Conservation (phyloP, 305 asterid species). For the Fraxinus xanthoxyloides region DNA sequence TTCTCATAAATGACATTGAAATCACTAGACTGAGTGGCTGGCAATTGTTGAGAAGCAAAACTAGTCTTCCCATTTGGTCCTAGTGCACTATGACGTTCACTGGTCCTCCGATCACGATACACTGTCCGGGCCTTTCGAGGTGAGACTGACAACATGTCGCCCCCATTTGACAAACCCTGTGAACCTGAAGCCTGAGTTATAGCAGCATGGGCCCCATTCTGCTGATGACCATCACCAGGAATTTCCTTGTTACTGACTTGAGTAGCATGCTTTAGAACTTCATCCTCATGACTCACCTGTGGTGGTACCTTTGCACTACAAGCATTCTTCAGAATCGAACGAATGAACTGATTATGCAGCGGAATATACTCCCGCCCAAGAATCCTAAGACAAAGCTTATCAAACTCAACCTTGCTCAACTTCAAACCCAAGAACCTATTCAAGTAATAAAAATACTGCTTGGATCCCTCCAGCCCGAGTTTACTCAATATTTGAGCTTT, state of each 20-base stretch:
- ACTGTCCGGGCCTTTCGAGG: conserved; percentile 71
- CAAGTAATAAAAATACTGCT: conserved; percentile 65
- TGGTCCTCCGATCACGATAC: conserved; percentile 49
- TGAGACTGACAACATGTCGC: conserved; percentile 59
- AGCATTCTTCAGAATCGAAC: conserved; percentile 63
- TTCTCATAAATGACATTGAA: conserved; percentile 42
- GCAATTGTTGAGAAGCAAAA: conserved; percentile 35
- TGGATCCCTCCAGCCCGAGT: conserved; percentile 58
- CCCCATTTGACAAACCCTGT: conserved; percentile 67
- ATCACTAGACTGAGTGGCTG: conserved; percentile 40
- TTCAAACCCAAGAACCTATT: conserved; percentile 58
- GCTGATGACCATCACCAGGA: conserved; percentile 37
- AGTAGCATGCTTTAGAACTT: conserved; percentile 30
- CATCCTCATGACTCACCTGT: conserved; percentile 34
- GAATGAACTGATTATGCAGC: conserved; percentile 61
- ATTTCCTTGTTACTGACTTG: conserved; percentile 44
- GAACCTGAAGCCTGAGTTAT: conserved; percentile 44
- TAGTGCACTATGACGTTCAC: conserved; percentile 59
- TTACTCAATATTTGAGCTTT: conserved; percentile 57
- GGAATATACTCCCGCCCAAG: conserved; percentile 54
- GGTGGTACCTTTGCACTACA: conserved; percentile 58
- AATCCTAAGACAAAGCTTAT: conserved; percentile 55
- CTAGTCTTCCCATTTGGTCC: conserved; percentile 57
- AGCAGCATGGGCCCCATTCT: conserved; percentile 56
- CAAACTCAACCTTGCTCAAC: conserved; percentile 59